Evolutionary conservation across 495 filamentous ascomycete genomes (phyloP).

Genomic region (Daldinia decipiens): DNA sequence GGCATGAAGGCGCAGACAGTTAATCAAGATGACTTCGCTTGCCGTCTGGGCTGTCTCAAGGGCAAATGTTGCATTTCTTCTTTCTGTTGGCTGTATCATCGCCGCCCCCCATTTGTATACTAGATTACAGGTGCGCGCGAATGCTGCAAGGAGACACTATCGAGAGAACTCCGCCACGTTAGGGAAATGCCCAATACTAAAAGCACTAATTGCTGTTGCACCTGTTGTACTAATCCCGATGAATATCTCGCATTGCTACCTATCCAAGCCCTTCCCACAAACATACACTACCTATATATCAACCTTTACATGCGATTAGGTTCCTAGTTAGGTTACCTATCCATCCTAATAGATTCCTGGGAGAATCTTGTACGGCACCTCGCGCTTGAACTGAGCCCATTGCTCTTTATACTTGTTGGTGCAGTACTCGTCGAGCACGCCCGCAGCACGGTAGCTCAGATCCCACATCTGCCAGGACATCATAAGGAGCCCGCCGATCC

Average conservation of each 20-base stretch:
- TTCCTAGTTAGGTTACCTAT: no score
- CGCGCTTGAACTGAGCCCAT: slow-evolving; percentile 57
- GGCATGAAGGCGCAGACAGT: slow-evolving; percentile 2
- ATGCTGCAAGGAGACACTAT: background rate
- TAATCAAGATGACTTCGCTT: slow-evolving; percentile 19
- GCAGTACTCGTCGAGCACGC: slow-evolving; percentile 63
- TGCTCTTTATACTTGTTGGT: slow-evolving; percentile 54
- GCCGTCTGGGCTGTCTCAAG: slow-evolving; percentile 1
- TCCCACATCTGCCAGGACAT: slow-evolving; percentile 56
- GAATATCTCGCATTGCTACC: background rate
- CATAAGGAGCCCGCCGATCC: slow-evolving; percentile 53
- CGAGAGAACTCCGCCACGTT: background rate
- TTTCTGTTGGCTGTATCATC: slow-evolving; percentile 1
- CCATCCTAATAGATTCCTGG: slow-evolving; percentile 51
- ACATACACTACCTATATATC: background rate
- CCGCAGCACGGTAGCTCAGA: slow-evolving; percentile 58
- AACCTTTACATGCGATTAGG: background rate
- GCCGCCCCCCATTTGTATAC: slow-evolving; percentile 33
- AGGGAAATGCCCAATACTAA: slow-evolving; percentile 6
- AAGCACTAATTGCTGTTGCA: slow-evolving; percentile 7
- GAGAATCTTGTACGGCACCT: slow-evolving; percentile 57
- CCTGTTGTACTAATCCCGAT: background rate
- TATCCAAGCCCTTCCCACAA: background rate
- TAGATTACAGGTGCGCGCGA: slow-evolving; percentile 32
- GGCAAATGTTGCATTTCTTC: slow-evolving; percentile 5